Evolutionary conservation across 305 asterid species (phyloP).

Genomic region (Nicotiana rustica): DNA sequence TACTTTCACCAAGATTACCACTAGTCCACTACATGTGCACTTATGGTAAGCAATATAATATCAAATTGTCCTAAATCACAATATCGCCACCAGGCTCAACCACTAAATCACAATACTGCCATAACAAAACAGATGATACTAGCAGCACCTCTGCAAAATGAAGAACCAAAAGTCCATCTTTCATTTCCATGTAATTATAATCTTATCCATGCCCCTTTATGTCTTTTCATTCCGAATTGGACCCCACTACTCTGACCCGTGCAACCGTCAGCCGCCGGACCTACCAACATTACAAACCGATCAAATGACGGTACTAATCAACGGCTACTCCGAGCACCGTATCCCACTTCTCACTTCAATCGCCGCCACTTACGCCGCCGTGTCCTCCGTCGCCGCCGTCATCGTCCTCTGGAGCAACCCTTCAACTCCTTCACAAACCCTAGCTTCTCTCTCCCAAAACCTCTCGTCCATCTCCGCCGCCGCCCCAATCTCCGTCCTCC

Average conservation of each 20-base stretch:
- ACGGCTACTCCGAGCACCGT: slow-evolving; percentile 83
- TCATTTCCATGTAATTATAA: slow-evolving; percentile 36
- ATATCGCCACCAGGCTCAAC: slow-evolving; percentile 41
- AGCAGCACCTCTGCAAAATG: slow-evolving; percentile 35
- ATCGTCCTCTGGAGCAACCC: slow-evolving; percentile 85
- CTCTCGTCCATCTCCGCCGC: slow-evolving; percentile 49
- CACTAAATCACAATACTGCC: not conserved
- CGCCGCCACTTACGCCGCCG: slow-evolving; percentile 69
- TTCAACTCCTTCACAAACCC: slow-evolving; percentile 59
- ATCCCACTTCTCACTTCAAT: slow-evolving; percentile 74
- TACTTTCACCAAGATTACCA: too few relatives aligned
- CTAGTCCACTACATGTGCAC: too few relatives aligned
- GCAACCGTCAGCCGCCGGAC: slow-evolving; percentile 45
- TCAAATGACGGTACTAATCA: slow-evolving; percentile 81
- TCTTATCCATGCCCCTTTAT: slow-evolving; percentile 45
- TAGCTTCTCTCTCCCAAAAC: slow-evolving; percentile 59
- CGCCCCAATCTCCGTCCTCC: slow-evolving; percentile 51
- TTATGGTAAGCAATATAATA: too few relatives aligned
- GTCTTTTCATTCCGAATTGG: slow-evolving; percentile 57
- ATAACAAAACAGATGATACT: not conserved
- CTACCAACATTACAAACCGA: slow-evolving; percentile 61
- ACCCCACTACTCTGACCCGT: slow-evolving; percentile 40
- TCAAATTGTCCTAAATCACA: slow-evolving; percentile 35
- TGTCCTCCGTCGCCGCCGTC: slow-evolving; percentile 62
- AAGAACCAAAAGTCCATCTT: slow-evolving; percentile 22